phyloP scores from a whole-genome alignment of 257 asterid species.

The Paraleonurus japonicus region DNA sequence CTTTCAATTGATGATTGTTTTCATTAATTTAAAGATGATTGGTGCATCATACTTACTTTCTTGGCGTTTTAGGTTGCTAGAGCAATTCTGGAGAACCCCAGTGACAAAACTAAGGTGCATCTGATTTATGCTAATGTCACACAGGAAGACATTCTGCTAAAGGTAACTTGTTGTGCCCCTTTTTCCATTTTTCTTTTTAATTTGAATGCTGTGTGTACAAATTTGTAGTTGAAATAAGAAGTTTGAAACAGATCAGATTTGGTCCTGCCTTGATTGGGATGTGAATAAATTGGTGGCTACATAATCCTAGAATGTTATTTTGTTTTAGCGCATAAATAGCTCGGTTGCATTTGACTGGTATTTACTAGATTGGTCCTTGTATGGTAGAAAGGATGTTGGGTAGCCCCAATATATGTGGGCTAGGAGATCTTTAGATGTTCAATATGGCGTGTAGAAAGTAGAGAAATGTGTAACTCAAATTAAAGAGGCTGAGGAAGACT shows the following conservation, averaged over 20 bases:
- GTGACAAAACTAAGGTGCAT: constrained; percentile 71
- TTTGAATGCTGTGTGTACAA: constrained; percentile 2
- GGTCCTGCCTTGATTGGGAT: background rate
- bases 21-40: background rate
- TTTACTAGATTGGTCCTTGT: background rate
- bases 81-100: constrained; percentile 85
- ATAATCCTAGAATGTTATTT: background rate
- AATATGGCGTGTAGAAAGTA: background rate
- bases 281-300: background rate
- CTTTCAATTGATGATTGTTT: background rate
- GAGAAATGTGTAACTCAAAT: background rate
- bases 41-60: background rate
- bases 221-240: background rate
- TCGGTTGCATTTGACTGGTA: constrained; percentile 8
- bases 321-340: background rate
- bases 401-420: background rate
- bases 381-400: background rate
- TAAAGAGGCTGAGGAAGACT: background rate
- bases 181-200: constrained; percentile 7
- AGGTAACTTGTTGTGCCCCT: constrained; percentile 45
- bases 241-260: background rate
- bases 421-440: background rate
- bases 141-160: constrained; percentile 78
- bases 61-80: constrained; percentile 64
- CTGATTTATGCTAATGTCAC: constrained; percentile 92